Base-by-base conservation (phyloP, 768 basidiomycete genomes). In the Boletus tylopilopsis region DNA sequence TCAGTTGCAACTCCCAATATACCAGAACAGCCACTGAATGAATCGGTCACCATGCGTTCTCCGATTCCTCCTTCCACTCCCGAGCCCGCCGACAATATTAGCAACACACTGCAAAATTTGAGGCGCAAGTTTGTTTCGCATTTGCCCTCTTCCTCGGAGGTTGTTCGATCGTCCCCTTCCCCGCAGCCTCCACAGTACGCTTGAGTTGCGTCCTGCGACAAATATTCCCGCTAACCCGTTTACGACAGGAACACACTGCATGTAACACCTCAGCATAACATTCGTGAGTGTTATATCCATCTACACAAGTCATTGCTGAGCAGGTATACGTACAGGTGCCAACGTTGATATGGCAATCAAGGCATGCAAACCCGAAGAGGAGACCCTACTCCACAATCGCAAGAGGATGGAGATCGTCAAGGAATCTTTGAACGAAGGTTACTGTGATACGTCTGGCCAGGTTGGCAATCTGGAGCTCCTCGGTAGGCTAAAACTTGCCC, bases 401-500 rank as follows among this genome's bases (percentile, higher is more conserved):
- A 74, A 84, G 60, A 73, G 80, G 35, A 85, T 90, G 84, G 78
- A 80, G 50, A 71, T 75, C 41, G 79, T 94, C 27, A 85, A 79
- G 55, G 89, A 90, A 61, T 81, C 82, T 8, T 60, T 87, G n/a
- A 74, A 88, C 53, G 87, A 90, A 53, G 85, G 87, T 3, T 93
- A 92, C 60, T 92, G 90, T 55, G 90, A 93, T 64, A 68, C 84
- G 12, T 84, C 83, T 42, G 88, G 85, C 2, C 72, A 76, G 37
- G 73, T 73, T 16, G 79, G 78, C 8, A 78, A 89, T 60, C 67
- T 92, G 45, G 75, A 71, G 27, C 65, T 77, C 35, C 72, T 84
- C n/a, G 89, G 87, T 82, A 53, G 39, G 77, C 58, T 35, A 29
- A 11, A 15, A 38, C 23, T 23, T 19, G 10, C 25, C 27, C n/a